Percentiles rank a stretch among this genome's conserved stretches.
Evolutionary conservation across 495 filamentous ascomycete genomes (phyloP).

Genomic region (Xylaria acuta): DNA sequence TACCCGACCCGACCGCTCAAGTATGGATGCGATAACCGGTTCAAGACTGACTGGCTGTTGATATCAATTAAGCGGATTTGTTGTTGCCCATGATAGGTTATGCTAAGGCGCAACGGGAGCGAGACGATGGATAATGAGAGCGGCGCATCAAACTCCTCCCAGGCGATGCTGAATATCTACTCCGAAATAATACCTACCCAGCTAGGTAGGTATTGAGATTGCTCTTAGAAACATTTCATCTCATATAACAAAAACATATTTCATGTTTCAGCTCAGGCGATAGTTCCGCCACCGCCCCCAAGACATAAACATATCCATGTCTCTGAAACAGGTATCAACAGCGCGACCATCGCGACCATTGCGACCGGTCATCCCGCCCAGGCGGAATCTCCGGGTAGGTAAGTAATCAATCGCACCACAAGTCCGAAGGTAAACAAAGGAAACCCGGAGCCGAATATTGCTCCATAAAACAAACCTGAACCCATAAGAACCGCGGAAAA

Average conservation of each 20-base stretch:
- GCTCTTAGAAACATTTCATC: neutral
- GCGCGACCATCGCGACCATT: conserved; percentile 15
- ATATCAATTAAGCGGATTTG: neutral
- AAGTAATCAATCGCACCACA: neutral
- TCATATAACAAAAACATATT: neutral
- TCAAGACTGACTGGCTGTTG: neutral
- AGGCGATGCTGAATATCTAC: neutral
- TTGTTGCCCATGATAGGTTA: neutral
- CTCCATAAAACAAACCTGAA: conserved; percentile 6
- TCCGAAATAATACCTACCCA: neutral
- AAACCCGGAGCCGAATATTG: neutral
- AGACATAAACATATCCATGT: neutral
- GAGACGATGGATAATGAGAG: neutral
- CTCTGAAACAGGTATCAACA: neutral
- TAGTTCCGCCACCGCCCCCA: neutral
- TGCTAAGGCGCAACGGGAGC: neutral
- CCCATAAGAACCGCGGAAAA: neutral
- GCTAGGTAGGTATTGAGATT: neutral
- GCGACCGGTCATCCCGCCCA: conserved; percentile 11
- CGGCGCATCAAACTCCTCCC: neutral
- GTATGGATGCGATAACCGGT: neutral
- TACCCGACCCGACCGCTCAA: no score
- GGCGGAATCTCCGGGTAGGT: neutral
- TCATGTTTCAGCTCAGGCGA: neutral
- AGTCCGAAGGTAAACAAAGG: neutral